phyloP scores from a whole-genome alignment of 2,329 filamentous ascomycete species.

The Parafenestella ontariensis region DNA sequence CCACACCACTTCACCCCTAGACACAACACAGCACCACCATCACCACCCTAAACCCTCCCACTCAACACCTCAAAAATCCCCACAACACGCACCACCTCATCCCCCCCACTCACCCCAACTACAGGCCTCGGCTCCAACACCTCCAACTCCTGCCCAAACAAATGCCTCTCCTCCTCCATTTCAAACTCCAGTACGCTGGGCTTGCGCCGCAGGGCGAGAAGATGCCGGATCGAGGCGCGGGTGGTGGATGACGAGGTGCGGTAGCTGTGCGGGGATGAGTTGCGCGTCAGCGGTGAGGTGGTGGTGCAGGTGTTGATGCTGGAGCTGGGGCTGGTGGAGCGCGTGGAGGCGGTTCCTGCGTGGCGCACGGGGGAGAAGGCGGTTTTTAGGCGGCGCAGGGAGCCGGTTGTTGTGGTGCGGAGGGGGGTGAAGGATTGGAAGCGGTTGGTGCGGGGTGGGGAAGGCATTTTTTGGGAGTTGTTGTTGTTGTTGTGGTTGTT shows the following conservation, averaged over 20 bases:
- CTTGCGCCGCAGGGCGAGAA: conserved; percentile 44
- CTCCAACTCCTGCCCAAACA: conserved; percentile 39
- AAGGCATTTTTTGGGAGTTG: conserved; percentile 33
- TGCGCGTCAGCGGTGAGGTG: conserved; percentile 40
- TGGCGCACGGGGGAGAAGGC: conserved; percentile 46
- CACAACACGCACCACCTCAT: conserved; percentile 38
- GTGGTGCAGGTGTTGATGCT: conserved; percentile 32
- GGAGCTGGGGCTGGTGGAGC: conserved; percentile 33
- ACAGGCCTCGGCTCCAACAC: conserved; percentile 44
- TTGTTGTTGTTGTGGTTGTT: background rate
- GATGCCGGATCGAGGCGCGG: too few species aligned
- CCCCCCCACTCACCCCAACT: conserved; percentile 4
- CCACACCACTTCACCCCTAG: too few species aligned
- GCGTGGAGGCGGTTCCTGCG: too few species aligned
- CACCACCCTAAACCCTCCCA: conserved; percentile 39
- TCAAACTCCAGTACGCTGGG: conserved; percentile 45
- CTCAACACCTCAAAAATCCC: conserved; percentile 50
- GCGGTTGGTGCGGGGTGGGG: conserved; percentile 46
- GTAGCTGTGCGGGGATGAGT: conserved; percentile 36
- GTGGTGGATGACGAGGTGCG: conserved; percentile 35
- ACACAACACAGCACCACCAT: background rate
- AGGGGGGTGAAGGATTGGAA: conserved; percentile 47
- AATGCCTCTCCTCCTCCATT: conserved; percentile 43
- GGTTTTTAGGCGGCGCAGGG: conserved; percentile 43
- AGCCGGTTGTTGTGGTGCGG: conserved; percentile 34